phyloP scores from a whole-genome alignment of 352 stramenopile species.

The Blastocystis sp. region DNA sequence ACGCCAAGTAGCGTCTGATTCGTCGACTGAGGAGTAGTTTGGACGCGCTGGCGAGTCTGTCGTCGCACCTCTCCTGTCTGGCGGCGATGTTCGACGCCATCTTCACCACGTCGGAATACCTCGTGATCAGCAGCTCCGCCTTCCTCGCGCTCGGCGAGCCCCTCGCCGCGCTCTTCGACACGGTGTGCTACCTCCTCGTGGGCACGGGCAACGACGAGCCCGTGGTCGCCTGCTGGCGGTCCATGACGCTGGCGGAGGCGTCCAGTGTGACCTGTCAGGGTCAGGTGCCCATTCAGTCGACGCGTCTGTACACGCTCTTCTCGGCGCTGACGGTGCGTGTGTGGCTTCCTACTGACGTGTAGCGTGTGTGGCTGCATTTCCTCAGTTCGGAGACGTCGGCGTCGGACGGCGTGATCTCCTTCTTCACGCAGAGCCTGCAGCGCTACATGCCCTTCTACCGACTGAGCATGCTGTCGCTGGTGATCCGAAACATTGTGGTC shows the following conservation, averaged over 20 bases:
- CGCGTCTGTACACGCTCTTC: slow-evolving; percentile 44
- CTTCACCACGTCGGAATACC: slow-evolving; percentile 32
- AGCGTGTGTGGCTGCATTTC: slow-evolving; percentile 58
- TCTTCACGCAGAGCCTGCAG: slow-evolving; percentile 8
- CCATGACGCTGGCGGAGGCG: slow-evolving; percentile 22
- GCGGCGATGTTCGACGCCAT: slow-evolving; percentile 45
- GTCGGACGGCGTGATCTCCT: background rate
- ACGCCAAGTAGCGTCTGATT: slow-evolving; percentile 1
- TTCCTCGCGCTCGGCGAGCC: slow-evolving; percentile 25
- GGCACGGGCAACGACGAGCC: background rate
- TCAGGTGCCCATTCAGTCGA: slow-evolving; percentile 17
- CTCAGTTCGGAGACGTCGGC: slow-evolving; percentile 27
- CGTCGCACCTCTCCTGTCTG: slow-evolving; percentile 8
- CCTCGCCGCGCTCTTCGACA: slow-evolving; percentile 14
- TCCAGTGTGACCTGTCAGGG: background rate
- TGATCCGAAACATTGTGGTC: slow-evolving; percentile 13
- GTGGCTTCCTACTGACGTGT: background rate
- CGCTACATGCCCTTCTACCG: slow-evolving; percentile 5
- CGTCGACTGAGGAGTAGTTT: slow-evolving; percentile 8
- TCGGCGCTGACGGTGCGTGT: background rate
- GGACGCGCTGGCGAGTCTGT: slow-evolving; percentile 20
- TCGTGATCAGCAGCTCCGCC: slow-evolving; percentile 6
- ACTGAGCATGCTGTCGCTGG: background rate
- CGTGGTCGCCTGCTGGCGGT: slow-evolving; percentile 5
- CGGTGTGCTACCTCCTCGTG: slow-evolving; percentile 29